A percentile compares a stretch with the other conserved stretches of the same genome.
Conservation (phyloP, 2,329 filamentous ascomycete genomes). For the Torrubiella hemipterigena region DNA sequence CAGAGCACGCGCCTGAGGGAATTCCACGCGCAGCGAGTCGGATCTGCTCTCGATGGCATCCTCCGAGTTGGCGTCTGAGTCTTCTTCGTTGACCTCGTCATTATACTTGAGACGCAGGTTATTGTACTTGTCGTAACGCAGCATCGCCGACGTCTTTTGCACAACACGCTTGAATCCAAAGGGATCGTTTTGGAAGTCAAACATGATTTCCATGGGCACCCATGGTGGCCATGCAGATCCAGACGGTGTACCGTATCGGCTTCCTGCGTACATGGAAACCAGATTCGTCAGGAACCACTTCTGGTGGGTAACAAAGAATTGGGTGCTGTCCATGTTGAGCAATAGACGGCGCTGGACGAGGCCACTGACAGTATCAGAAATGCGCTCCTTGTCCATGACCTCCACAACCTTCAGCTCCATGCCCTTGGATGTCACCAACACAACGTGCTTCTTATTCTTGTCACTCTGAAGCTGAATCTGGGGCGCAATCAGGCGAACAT, state of each 20-base stretch:
- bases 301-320: slow-evolving; percentile 94
- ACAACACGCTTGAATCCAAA: slow-evolving; percentile 98
- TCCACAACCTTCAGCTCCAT: slow-evolving; percentile 98
- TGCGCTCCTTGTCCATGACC: slow-evolving; percentile 91
- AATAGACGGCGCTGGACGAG: slow-evolving; percentile 90
- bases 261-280: slow-evolving; percentile 87
- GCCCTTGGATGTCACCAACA: slow-evolving; percentile 89
- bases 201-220: slow-evolving; percentile 98
- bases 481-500: slow-evolving; percentile 86
- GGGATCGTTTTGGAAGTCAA: slow-evolving; percentile 84
- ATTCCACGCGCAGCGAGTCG: slow-evolving; percentile 94
- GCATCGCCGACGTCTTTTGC: slow-evolving; percentile 86
- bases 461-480: slow-evolving; percentile 98
- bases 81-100: slow-evolving; percentile 68
- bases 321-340: slow-evolving; percentile 91
- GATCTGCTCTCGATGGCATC: slow-evolving; percentile 65
- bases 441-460: slow-evolving; percentile 94
- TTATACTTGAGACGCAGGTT: slow-evolving; percentile 94
- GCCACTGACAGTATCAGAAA: slow-evolving; percentile 87
- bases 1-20: slow-evolving; percentile 84
- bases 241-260: slow-evolving; percentile 74
- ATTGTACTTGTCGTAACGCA: slow-evolving; percentile 98
- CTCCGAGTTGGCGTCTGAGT: slow-evolving; percentile 30
- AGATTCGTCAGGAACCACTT: slow-evolving; percentile 79
- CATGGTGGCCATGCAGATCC: slow-evolving; percentile 93